These are phyloP conservation scores for Citeromyces hawaiiensis DNA, from an alignment of 1,139 yeast species.

Conservation along the genomic window DNA sequence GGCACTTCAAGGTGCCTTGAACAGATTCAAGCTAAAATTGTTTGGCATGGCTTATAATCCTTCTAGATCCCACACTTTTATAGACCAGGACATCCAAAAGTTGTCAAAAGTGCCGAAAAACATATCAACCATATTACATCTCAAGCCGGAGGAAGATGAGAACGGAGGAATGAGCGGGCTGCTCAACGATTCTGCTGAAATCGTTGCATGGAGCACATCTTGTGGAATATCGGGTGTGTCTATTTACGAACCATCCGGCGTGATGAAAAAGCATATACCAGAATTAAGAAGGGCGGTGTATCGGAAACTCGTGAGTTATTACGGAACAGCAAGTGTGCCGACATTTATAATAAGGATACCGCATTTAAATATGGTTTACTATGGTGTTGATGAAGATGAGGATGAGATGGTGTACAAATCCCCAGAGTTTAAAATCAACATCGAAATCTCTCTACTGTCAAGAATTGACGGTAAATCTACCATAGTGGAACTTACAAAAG, in stretches of 20 bases:
- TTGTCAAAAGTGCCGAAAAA: constrained; percentile 67
- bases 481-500: constrained; percentile 75
- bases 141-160: constrained; percentile 65
- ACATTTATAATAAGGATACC: constrained; percentile 47
- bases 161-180: constrained; percentile 84
- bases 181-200: constrained; percentile 61
- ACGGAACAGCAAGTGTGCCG: constrained; percentile 62
- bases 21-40: constrained; percentile 42
- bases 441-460: constrained; percentile 57
- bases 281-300: constrained; percentile 47
- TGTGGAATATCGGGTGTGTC: constrained; percentile 66
- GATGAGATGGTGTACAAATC: constrained; percentile 13
- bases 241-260: constrained; percentile 73
- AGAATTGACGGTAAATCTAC: constrained; percentile 82
- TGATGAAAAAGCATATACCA: constrained; percentile 37
- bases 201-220: constrained; percentile 79
- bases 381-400: constrained; percentile 24
- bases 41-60: constrained; percentile 64
- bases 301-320: constrained; percentile 55
- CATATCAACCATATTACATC: constrained; percentile 58
- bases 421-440: constrained; percentile 21
- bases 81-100: constrained; percentile 68
- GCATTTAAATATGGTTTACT: constrained; percentile 36
- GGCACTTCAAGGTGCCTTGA: constrained; percentile 35
- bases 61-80: constrained; percentile 72